Base-by-base conservation (phyloP, 495 filamentous ascomycete species). In the Clavariopsis aquatica region DNA sequence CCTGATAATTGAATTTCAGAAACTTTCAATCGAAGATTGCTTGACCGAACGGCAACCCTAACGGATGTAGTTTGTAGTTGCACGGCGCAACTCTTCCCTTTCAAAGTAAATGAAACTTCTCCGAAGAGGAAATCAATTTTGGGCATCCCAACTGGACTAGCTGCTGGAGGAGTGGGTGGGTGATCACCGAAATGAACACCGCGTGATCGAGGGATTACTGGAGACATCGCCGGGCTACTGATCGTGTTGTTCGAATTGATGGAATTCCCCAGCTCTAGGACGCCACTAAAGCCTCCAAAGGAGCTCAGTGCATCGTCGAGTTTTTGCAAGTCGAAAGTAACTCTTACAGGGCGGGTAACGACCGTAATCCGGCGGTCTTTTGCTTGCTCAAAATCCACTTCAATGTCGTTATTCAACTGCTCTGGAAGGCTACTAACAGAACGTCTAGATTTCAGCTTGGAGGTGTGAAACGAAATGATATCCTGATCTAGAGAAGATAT, bases 201-300 rank as follows among this genome's bases (percentile, higher is more conserved):
- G 23, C 84, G 83, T 15, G 79, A 65, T 66, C 76, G 79, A 41
- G 66, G 73, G 12, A 67, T 53, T 17, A 77, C 75, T 20, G 17
- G 6, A 70, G 66, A 28, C 71, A 46, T 24, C 78, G 55, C 73
- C 72, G 27, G 75, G 71, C 27, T 60, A 52, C 57, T 56, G 53
- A 82, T 79, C 0, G 87, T 87, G 9, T 84, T 80, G 59, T 85
- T 86, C 1, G 90, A 92, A 23, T 86, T 85, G 28, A 95, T 88
- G 0, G 93, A 97, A 66, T 83, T 90, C 53, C 92, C 87, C 65
- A 96, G 83, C 65, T 92, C 93, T 29, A 99, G 77, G 47, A 99
- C 89, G 63, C 91, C 91, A 71, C 93, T 97, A 20, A 99, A 78
- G 0, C 95, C 95, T 17, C 94, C 95, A 71, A 97, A 90, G 81